Conservation (phyloP, 805 yeast species). For the Wickerhamiella domercqiae region DNA sequence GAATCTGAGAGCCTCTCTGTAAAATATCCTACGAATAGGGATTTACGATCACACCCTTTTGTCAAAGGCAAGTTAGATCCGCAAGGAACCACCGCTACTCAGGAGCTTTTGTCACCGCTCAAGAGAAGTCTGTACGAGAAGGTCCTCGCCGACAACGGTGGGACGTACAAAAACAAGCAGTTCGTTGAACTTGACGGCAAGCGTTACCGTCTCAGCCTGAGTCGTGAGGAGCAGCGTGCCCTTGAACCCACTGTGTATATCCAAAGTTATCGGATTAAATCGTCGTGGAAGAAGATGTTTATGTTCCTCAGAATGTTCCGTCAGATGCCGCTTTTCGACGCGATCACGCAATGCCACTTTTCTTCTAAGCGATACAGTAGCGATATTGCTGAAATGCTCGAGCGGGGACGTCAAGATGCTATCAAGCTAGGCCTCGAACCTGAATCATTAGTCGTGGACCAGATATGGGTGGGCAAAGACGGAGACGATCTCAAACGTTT, state of each 20-base stretch:
- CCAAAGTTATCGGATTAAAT: conserved; percentile 65
- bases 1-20: neutral
- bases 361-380: conserved; percentile 62
- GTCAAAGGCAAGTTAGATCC: conserved; percentile 26
- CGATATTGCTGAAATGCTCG: conserved; percentile 62
- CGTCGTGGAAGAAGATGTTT: conserved; percentile 81
- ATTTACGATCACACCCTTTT: conserved; percentile 15
- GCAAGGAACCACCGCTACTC: conserved; percentile 39
- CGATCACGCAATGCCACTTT: conserved; percentile 87
- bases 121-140: conserved; percentile 48
- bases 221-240: conserved; percentile 51
- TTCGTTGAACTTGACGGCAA: conserved; percentile 33
- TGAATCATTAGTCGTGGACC: conserved; percentile 52
- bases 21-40: conserved; percentile 12
- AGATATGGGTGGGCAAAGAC: conserved; percentile 87
- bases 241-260: conserved; percentile 81
- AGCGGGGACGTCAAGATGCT: conserved; percentile 58
- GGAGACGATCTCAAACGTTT: conserved; percentile 55
- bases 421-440: conserved; percentile 41
- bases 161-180: conserved; percentile 52
- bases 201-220: conserved; percentile 40
- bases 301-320: conserved; percentile 62
- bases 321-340: conserved; percentile 53
- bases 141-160: conserved; percentile 47
- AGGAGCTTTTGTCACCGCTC: conserved; percentile 48